Base-by-base conservation (phyloP, 805 yeast species). In the Yarrowia alimentaria region DNA sequence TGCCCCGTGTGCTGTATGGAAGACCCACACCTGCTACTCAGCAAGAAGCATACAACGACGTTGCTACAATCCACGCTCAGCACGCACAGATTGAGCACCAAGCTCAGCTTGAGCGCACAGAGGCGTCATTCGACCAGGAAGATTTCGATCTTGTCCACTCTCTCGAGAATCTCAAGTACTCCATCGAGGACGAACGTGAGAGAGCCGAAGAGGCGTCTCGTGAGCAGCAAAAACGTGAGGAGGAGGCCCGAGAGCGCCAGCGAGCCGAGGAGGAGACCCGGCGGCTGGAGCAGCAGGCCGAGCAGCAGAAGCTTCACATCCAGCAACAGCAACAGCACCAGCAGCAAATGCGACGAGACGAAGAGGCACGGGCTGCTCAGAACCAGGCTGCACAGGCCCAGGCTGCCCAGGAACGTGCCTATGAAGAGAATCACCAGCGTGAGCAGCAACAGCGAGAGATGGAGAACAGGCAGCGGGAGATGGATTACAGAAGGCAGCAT, bases 181-280 rank as follows among this genome's bases (percentile, higher is more conserved):
- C 35, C 9, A 30, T 30, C 18, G 50, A 43, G 22, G 50, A 43
- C 30, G 50, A 43, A 22, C 50, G 50, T 3, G 50, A 43, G 37
- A 21, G 50, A 16, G 34, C 32, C 17, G 48, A 40, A 11, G 48
- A 40, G 16, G 48, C 48, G 5, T 13, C 34, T 13, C n/a, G n/a
- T n/a, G 18, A 28, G 34, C 33, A 40, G 34, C 34, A 89, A 69
- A 88, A 83, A 67, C 75, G 93, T 60, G 94, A 89, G 19, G 96
- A 89, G 68, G 85, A 83, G 63, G 96, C 88, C 66, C 74, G 89
- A 64, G 72, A 84, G 63, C 74, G 76, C 64, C 86, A 89, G 72
- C 76, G 93, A 59, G 81, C 82, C 61, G 96, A 89, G 67, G 76
- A 89, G 55, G 29, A 85, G 64, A 85, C 81, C 58, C 79, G 95